Base-by-base conservation (phyloP, 371 early-diverging fungal species). In the Caulochytrium protostelioides region DNA sequence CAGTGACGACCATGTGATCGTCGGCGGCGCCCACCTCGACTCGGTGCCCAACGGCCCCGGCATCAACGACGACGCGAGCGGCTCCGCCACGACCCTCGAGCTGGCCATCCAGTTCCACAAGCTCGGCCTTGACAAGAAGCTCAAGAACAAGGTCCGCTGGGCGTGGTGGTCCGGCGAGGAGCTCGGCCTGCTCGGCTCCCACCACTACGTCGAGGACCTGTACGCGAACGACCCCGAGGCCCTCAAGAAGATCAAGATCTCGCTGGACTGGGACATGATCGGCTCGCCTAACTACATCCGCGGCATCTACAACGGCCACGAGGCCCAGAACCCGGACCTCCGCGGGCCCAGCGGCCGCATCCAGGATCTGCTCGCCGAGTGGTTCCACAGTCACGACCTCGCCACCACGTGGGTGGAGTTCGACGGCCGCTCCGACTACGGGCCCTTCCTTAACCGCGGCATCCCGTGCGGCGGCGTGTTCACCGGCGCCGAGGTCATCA, bases 141-240 rank as follows among this genome's bases (percentile, higher is more conserved):
- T 32, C 15, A 25, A 31, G 21, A 31, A 27, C 31, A 31, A 36
- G 32, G 8, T 22, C 18, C 42, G 55, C 18, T 75, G 62, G 57
- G 71, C 68, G 12, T 81, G 75, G 75, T 81, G 76, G 76, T 59
- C 72, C 2, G 78, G 76, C 18, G 78, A 79, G 47, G 79, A 79
- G 41, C 62, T 71, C 36, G 81, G 81, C 19, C 55, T 77, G 18
- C 46, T 74, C 26, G 81, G 81, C n/a, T 72, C 78, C 16, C 50
- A 55, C n/a, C 57, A 65, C 37, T 72, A 72, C 50, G 66, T 70
- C 2, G 48, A 48, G n/a, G 39, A 44, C 23, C 44, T 70, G 34
- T 1, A 13, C 5, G 43, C 37, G 1, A 21, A 31, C 18, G 35
- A 53, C 41, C 47, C 47, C 0, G 27, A 37, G 2, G 43, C 46